A percentile compares a stretch with the other conserved stretches of the same genome.
Evolutionary conservation across 2,329 filamentous ascomycete species (phyloP).

Genomic region (Neoscytalidium dimidiatum): DNA sequence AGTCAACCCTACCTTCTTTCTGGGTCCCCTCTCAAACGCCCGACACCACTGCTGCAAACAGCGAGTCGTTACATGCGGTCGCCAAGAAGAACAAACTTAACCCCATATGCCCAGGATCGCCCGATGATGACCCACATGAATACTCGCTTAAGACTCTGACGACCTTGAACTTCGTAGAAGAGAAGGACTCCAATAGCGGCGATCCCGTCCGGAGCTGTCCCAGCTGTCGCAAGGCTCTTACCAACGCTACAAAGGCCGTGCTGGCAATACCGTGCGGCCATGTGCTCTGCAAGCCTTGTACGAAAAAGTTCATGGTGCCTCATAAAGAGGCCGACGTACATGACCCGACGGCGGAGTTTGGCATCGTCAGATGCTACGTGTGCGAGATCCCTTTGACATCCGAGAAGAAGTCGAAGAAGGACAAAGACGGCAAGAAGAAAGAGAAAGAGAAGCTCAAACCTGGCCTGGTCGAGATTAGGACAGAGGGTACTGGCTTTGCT

Average conservation of each 20-base stretch:
- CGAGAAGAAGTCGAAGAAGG: constrained; percentile 50
- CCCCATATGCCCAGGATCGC: constrained; percentile 77
- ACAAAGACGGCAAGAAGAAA: constrained; percentile 78
- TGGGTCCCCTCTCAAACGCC: constrained; percentile 89
- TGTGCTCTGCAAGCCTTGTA: constrained; percentile 83
- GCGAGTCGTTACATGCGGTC: constrained; percentile 45
- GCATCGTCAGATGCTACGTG: constrained; percentile 72
- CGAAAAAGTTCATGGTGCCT: constrained; percentile 73
- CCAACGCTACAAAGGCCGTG: constrained; percentile 79
- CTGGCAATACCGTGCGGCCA: constrained; percentile 88
- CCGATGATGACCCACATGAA: constrained; percentile 65
- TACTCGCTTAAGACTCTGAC: constrained; percentile 80
- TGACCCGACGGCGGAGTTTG: constrained; percentile 51
- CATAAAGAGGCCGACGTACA: constrained; percentile 57
- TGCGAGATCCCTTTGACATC: constrained; percentile 76
- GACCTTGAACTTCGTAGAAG: constrained; percentile 74
- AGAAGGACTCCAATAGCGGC: constrained; percentile 57
- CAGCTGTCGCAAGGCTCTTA: constrained; percentile 78
- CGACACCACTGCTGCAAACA: constrained; percentile 46
- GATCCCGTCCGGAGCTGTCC: constrained; percentile 67
- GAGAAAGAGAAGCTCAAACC: constrained; percentile 71
- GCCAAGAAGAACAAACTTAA: constrained; percentile 64
- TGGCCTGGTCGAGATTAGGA: constrained; percentile 80
- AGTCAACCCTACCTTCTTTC: constrained; percentile 72
- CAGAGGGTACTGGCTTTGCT: constrained; percentile 91